Percentiles rank a stretch among this genome's conserved stretches.
Evolutionary conservation across 768 basidiomycete genomes (phyloP).

Genomic region (Melanogaster broomeanus): DNA sequence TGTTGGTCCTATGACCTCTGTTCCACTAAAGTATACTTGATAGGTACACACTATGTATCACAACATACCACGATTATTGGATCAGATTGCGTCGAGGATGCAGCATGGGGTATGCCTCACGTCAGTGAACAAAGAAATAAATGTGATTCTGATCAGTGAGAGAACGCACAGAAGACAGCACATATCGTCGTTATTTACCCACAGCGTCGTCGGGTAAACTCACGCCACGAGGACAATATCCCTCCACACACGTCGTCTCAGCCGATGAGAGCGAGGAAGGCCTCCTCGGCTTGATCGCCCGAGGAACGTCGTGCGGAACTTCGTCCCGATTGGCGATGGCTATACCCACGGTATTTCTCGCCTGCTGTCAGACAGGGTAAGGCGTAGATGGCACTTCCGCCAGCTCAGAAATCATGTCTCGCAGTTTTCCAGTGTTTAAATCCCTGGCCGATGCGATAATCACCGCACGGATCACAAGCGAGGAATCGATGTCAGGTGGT

Average conservation of each 20-base stretch:
- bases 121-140: slow-evolving; percentile 8
- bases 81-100: slow-evolving; percentile 27
- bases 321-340: background rate
- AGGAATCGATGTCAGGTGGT: slow-evolving; percentile 42
- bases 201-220: slow-evolving; percentile 30
- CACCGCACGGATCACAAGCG: slow-evolving; percentile 55
- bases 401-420: slow-evolving; percentile 22
- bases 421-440: slow-evolving; percentile 38
- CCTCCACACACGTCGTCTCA: slow-evolving; percentile 20
- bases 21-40: slow-evolving; percentile 3
- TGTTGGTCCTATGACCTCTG: slow-evolving; percentile 5
- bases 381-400: slow-evolving; percentile 15
- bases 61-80: slow-evolving; percentile 17
- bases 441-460: slow-evolving; percentile 48
- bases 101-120: slow-evolving; percentile 31
- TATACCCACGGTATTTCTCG: background rate
- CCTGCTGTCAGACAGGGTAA: slow-evolving; percentile 18
- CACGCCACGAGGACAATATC: slow-evolving; percentile 17
- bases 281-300: slow-evolving; percentile 18
- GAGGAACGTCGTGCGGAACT: slow-evolving; percentile 3
- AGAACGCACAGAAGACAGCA: slow-evolving; percentile 1
- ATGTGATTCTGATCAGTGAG: slow-evolving; percentile 15
- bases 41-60: background rate
- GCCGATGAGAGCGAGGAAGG: slow-evolving; percentile 13
- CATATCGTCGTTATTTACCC: slow-evolving; percentile 13